Evolutionary conservation across 352 stramenopile genomes (phyloP).

Genomic region (Phytophthora foliorum): DNA sequence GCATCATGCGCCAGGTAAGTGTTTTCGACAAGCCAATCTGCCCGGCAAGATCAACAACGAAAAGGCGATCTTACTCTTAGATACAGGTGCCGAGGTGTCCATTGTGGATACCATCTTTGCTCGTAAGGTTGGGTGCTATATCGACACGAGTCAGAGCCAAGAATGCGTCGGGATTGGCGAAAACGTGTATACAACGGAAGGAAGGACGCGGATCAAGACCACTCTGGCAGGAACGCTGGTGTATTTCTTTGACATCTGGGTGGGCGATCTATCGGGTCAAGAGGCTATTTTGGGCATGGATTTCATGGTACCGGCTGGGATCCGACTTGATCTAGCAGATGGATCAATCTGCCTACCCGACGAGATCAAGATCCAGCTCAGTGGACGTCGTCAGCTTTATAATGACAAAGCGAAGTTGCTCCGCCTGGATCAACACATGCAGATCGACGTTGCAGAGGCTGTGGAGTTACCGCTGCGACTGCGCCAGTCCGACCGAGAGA

Average conservation of each 20-base stretch:
- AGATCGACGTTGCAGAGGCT: background rate
- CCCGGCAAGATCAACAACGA: constrained; percentile 27
- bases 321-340: constrained; percentile 8
- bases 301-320: constrained; percentile 25
- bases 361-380: constrained; percentile 12
- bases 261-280: constrained; percentile 19
- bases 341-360: constrained; percentile 6
- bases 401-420: background rate
- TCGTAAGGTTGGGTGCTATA: constrained; percentile 25
- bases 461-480: background rate
- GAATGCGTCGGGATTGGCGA: constrained; percentile 22
- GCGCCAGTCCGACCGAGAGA: background rate
- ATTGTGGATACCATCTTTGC: constrained; percentile 31
- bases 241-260: constrained; percentile 18
- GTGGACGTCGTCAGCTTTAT: constrained; percentile 3
- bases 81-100: constrained; percentile 36
- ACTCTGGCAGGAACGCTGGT: constrained; percentile 20
- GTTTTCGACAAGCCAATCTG: constrained; percentile 26
- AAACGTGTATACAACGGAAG: constrained; percentile 7
- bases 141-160: constrained; percentile 14
- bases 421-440: background rate
- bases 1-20: constrained; percentile 18
- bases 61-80: constrained; percentile 29
- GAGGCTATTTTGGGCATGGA: constrained; percentile 26
- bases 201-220: constrained; percentile 21